Evolutionary conservation across 257 asterid species (phyloP).

Genomic region (Scutellaria minor): DNA sequence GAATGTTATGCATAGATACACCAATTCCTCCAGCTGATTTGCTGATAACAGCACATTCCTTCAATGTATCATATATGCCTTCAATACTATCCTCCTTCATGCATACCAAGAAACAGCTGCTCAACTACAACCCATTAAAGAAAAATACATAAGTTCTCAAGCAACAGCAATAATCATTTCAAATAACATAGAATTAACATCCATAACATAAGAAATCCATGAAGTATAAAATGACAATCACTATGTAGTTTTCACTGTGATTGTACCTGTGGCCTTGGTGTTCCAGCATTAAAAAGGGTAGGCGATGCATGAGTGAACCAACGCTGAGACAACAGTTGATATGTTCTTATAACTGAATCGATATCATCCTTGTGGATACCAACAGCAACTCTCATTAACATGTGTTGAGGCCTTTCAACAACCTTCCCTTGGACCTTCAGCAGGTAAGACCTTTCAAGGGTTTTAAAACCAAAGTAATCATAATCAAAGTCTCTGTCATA

Average conservation of each 20-base stretch:
- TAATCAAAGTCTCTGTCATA: slow-evolving; percentile 94
- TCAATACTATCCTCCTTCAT: slow-evolving; percentile 98
- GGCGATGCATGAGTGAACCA: slow-evolving; percentile 99
- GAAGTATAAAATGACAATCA: background rate
- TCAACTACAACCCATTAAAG: slow-evolving; percentile 55
- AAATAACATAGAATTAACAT: background rate
- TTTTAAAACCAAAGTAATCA: slow-evolving; percentile 94
- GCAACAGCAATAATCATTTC: background rate
- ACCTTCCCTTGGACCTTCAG: slow-evolving; percentile 78
- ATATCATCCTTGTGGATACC: slow-evolving; percentile 89
- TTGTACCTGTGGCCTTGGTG: slow-evolving; percentile 93
- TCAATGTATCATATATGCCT: slow-evolving; percentile 92
- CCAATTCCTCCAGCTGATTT: slow-evolving; percentile 99
- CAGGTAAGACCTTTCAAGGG: slow-evolving; percentile 93
- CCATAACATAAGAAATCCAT: background rate
- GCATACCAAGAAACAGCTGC: slow-evolving; percentile 95
- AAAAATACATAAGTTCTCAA: slow-evolving; percentile 9
- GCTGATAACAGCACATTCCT: slow-evolving; percentile 98
- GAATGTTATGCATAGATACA: slow-evolving; percentile 87
- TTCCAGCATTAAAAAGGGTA: slow-evolving; percentile 94
- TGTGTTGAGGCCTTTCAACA: slow-evolving; percentile 98
- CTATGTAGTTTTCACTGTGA: slow-evolving; percentile 1
- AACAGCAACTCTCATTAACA: slow-evolving; percentile 97
- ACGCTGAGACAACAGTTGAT: slow-evolving; percentile 86
- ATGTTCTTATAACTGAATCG: slow-evolving; percentile 77